Evolutionary conservation across 352 stramenopile species (phyloP).

Genomic region (Phytophthora pinifolia): DNA sequence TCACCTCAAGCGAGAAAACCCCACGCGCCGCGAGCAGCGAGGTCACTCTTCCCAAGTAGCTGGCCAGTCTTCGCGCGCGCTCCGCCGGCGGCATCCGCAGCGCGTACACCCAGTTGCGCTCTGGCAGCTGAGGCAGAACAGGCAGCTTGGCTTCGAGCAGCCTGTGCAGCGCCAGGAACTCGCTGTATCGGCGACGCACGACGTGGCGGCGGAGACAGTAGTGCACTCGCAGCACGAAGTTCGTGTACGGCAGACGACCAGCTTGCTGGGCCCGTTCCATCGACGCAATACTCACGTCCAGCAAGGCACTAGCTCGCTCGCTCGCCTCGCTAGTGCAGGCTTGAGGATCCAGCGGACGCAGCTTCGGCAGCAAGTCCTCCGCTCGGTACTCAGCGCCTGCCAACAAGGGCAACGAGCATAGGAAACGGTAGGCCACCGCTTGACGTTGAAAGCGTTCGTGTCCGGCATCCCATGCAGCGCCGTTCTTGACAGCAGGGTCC

Average conservation of each 20-base stretch:
- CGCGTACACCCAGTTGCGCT: conserved; percentile 49
- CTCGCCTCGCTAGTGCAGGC: conserved; percentile 14
- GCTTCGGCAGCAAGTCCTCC: conserved; percentile 44
- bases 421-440: conserved; percentile 64
- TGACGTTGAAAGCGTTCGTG: conserved; percentile 53
- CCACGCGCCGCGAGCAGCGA: conserved; percentile 48
- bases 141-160: conserved; percentile 47
- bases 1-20: conserved; percentile 65
- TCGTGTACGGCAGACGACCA: conserved; percentile 63
- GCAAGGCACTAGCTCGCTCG: conserved; percentile 53
- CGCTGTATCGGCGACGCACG: conserved; percentile 63
- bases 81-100: conserved; percentile 34
- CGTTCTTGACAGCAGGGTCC: conserved; percentile 9
- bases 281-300: conserved; percentile 58
- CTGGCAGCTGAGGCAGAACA: conserved; percentile 52
- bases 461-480: conserved; percentile 3
- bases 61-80: conserved; percentile 33
- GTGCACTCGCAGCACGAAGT: conserved; percentile 72
- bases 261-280: conserved; percentile 65
- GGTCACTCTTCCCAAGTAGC: conserved; percentile 58
- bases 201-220: conserved; percentile 72
- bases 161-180: conserved; percentile 54
- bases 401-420: conserved; percentile 54
- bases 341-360: conserved; percentile 46
- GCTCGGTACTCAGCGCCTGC: conserved; percentile 21